Percentiles rank a stretch among this genome's conserved stretches.
Conservation (phyloP, 2,329 filamentous ascomycete species). For the Coniochaeta pulveracea region DNA sequence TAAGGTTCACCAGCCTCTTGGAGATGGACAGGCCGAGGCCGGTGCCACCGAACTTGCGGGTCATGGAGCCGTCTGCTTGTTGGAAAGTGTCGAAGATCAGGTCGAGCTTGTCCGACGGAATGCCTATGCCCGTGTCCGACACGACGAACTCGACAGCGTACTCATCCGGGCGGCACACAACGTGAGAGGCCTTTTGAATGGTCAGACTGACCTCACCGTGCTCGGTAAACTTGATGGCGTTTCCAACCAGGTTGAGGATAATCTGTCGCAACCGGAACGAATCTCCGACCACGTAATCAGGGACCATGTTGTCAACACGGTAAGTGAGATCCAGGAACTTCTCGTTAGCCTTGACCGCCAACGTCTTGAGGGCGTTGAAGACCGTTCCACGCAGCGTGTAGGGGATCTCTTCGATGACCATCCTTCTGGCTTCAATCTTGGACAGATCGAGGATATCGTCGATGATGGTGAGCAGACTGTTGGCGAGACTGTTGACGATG, state of each 20-base stretch:
- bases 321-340: constrained; percentile 89
- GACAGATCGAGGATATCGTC: constrained; percentile 69
- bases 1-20: constrained; percentile 85
- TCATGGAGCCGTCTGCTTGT: constrained; percentile 94
- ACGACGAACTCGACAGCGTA: constrained; percentile 95
- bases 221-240: constrained; percentile 98
- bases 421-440: constrained; percentile 87
- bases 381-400: constrained; percentile 91
- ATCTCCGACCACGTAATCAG: constrained; percentile 91
- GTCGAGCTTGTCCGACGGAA: constrained; percentile 88
- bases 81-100: constrained; percentile 99
- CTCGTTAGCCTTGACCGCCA: constrained; percentile 96
- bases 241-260: constrained; percentile 92
- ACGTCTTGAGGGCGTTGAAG: constrained; percentile 91
- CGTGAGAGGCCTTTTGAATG: constrained; percentile 61
- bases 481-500: constrained; percentile 92
- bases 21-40: constrained; percentile 91
- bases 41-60: constrained; percentile 89
- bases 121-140: constrained; percentile 92
- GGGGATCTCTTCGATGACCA: constrained; percentile 97
- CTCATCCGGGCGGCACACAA: constrained; percentile 58
- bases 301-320: constrained; percentile 84
- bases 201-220: constrained; percentile 90
- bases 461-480: constrained; percentile 93
- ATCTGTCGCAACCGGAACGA: constrained; percentile 95